phyloP scores from a whole-genome alignment of 345 rosid species.

The Adansonia digitata region DNA sequence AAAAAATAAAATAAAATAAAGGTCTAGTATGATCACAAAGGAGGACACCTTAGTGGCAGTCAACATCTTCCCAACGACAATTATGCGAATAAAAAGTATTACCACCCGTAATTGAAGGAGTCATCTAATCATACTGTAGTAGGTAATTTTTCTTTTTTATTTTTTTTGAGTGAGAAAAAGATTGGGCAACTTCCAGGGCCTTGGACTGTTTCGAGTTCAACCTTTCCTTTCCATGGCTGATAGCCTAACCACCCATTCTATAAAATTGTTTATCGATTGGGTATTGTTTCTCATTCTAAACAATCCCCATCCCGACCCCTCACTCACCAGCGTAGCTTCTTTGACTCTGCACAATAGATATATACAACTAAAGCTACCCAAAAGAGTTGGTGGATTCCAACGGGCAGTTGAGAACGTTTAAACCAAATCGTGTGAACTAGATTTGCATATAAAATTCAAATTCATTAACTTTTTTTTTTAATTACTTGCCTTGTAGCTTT shows the following conservation, averaged over 20 bases:
- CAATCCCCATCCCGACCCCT: not conserved
- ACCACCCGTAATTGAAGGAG: not conserved
- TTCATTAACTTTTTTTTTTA: not conserved
- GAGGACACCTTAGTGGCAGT: not conserved
- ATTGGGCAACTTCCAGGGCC: not conserved
- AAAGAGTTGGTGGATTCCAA: too few species aligned
- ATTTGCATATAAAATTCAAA: not conserved
- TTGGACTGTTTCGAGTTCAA: not conserved
- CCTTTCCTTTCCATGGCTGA: not conserved
- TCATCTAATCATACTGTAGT: constrained; percentile 4
- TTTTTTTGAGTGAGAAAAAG: not conserved
- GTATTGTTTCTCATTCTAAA: not conserved
- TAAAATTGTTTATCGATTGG: not conserved
- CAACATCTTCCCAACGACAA: not conserved
- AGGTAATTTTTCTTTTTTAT: not conserved
- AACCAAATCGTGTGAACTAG: not conserved
- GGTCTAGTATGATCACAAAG: not conserved
- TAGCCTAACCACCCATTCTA: not conserved
- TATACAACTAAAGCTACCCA: too few species aligned
- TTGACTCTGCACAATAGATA: too few species aligned
- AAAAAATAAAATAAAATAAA: not conserved
- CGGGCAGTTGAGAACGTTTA: not conserved
- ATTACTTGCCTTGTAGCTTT: too few species aligned
- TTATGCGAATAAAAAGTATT: not conserved
- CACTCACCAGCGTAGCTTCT: too few species aligned